Evolutionary conservation across 805 yeast genomes (phyloP).

Genomic region (Helenozyma baotianmanensis): DNA sequence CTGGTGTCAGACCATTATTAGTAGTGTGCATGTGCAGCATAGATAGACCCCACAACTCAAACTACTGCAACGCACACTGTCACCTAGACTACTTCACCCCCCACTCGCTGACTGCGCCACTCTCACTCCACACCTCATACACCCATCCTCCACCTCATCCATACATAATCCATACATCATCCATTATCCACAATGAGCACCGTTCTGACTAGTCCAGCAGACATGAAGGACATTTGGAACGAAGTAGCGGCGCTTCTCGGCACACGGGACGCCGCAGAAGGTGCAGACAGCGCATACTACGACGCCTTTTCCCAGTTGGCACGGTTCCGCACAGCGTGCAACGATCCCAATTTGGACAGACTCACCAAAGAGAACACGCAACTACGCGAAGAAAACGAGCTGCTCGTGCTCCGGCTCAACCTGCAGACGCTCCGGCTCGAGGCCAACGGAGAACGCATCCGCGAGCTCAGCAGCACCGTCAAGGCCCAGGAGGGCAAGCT

Average conservation of each 20-base stretch:
- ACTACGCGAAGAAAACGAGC: conserved; percentile 18
- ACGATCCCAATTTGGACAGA: conserved; percentile 5
- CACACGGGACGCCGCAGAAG: conserved; percentile 29
- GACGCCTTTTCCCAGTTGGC: conserved; percentile 30
- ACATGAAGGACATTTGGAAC: conserved; percentile 19
- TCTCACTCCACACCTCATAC: too few species aligned
- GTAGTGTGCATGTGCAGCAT: too few species aligned
- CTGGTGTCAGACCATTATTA: too few species aligned
- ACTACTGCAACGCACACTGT: too few species aligned
- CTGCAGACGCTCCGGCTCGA: conserved; percentile 24
- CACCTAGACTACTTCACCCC: too few species aligned
- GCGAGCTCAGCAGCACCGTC: conserved; percentile 11
- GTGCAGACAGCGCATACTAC: conserved; percentile 27
- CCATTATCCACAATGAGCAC: too few species aligned
- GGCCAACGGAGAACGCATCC: conserved; percentile 15
- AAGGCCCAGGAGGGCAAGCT: conserved; percentile 7
- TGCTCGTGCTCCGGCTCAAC: conserved; percentile 21
- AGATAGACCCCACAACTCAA: too few species aligned
- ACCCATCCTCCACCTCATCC: too few species aligned
- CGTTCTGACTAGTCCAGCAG: too few species aligned
- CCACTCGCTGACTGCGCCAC: too few species aligned
- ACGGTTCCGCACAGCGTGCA: conserved; percentile 9
- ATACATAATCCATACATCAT: too few species aligned
- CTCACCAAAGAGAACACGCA: conserved; percentile 17
- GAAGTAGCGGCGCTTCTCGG: conserved; percentile 22